Evolutionary conservation across 768 basidiomycete genomes (phyloP), one percentile per base, ranked within the genome.

Genomic region (Butyriboletus loyo): DNA sequence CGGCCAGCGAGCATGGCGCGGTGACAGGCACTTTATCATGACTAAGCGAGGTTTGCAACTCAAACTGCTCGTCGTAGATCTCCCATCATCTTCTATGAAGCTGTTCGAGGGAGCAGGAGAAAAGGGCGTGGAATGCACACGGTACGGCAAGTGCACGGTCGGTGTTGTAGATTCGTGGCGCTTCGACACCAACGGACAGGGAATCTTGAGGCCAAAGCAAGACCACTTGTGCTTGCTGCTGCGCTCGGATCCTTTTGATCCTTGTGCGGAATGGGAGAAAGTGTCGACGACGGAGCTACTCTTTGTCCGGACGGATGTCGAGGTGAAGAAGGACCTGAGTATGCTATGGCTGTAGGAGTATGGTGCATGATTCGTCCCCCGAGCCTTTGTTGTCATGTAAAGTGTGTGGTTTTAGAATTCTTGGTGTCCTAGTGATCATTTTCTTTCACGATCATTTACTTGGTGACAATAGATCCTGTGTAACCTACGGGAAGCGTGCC

Each of bases 101-200:
- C 31, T 68, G 19, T 49, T 61, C 30, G 66, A 68, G 40, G 59
- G 55, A 5, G 31, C 7, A 5, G 56, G 54, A 15, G 42, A 24
- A 21, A 42, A 42, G 4, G 13, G 31, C 10, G 27, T 28, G 11
- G 61, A 70, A 35, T 56, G 57, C 44, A 47, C 52, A 7, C 54
- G 37, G 21, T 57, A 64, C 35, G 52, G 56, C 11, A 58, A 40
- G 24, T 67, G 68, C 19, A 58, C 54, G 22, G 58, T 67, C 6
- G 66, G 66, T 7, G 52, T 70, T 3, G 66, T 67, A 6, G 61
- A 67, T 27, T 70, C 68, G 25, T 67, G 68, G 67, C 70, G 66
- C 28, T 68, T 70, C 47, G 66, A 70, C 44, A 53, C 61, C 15
- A 68, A 49, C 19, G 66, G 66, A 5, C 1, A 59, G 21, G 66